Percentiles rank a stretch among this genome's conserved stretches.
Evolutionary conservation across 768 basidiomycete species (phyloP).

Genomic region (Lactarius hatsudake): DNA sequence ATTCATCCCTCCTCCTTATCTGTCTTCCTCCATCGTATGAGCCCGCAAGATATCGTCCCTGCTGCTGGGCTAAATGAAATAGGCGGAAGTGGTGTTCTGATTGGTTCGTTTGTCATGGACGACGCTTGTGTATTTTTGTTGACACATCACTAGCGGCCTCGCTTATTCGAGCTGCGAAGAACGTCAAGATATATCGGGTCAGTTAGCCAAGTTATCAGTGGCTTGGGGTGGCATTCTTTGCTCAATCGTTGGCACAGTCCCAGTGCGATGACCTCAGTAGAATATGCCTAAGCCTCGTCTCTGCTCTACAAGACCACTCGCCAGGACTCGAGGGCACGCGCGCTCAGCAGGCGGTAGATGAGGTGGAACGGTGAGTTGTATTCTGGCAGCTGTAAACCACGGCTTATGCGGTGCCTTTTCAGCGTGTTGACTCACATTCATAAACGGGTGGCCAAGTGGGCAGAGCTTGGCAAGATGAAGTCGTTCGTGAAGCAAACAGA

Average conservation of each 20-base stretch:
- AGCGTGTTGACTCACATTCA: slow-evolving; percentile 23
- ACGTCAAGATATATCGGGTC: slow-evolving; percentile 24
- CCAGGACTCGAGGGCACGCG: slow-evolving; percentile 20
- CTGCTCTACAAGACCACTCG: slow-evolving; percentile 18
- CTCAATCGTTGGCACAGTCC: slow-evolving; percentile 9
- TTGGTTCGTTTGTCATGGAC: slow-evolving; percentile 11
- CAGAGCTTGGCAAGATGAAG: slow-evolving; percentile 16
- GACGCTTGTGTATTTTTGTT: neutral
- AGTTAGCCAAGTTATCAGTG: neutral
- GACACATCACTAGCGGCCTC: slow-evolving; percentile 6
- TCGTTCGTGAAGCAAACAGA: slow-evolving; percentile 25
- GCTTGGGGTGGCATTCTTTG: neutral
- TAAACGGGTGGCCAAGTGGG: slow-evolving; percentile 21
- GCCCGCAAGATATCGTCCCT: slow-evolving; percentile 15
- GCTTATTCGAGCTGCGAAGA: slow-evolving; percentile 15
- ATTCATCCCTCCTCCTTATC: neutral
- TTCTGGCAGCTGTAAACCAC: neutral
- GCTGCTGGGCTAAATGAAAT: neutral
- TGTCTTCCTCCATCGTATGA: neutral
- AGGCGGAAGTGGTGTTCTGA: slow-evolving; percentile 6
- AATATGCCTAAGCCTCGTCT: slow-evolving; percentile 18
- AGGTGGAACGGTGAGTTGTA: slow-evolving; percentile 23
- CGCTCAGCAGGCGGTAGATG: slow-evolving; percentile 24
- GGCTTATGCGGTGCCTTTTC: neutral
- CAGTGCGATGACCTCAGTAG: slow-evolving; percentile 22